Percentiles rank a stretch among this genome's conserved stretches.
Evolutionary conservation across 768 basidiomycete genomes (phyloP).

Genomic region (Trametes meyenii): DNA sequence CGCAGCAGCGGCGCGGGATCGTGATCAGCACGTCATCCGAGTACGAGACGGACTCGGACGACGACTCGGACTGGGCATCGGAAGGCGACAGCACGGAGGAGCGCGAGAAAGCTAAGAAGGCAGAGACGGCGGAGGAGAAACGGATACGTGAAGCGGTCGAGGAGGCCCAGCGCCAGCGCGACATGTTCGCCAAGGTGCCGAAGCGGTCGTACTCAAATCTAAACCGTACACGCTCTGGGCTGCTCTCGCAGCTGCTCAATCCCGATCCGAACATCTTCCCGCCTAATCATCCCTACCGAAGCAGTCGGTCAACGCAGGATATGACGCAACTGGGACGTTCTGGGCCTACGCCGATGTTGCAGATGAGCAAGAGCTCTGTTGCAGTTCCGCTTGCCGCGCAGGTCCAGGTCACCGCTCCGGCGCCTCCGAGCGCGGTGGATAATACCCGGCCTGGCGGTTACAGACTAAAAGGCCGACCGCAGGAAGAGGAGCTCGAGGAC

Average conservation of each 20-base stretch:
- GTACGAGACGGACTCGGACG: conserved; percentile 56
- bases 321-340: conserved; percentile 38
- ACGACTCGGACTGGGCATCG: conserved; percentile 58
- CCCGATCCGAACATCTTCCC: conserved; percentile 68
- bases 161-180: conserved; percentile 65
- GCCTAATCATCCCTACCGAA: conserved; percentile 58
- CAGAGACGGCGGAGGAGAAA: conserved; percentile 29
- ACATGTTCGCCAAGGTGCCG: conserved; percentile 76
- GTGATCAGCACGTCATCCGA: conserved; percentile 54
- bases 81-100: conserved; percentile 49
- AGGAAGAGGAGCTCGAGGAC: conserved; percentile 67
- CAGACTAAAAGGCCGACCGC: conserved; percentile 65
- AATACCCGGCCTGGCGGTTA: conserved; percentile 43
- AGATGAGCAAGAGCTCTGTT: conserved; percentile 57
- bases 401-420: conserved; percentile 47
- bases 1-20: conserved; percentile 37
- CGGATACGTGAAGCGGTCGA: conserved; percentile 55
- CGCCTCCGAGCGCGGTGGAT: conserved; percentile 33
- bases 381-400: conserved; percentile 60
- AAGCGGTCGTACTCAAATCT: conserved; percentile 63
- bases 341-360: conserved; percentile 33
- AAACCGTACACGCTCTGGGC: conserved; percentile 55
- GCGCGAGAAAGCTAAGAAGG: conserved; percentile 29
- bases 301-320: conserved; percentile 52
- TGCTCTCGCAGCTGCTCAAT: conserved; percentile 71